Evolutionary conservation across 192 early-diverging fungal genomes (phyloP).

Genomic region (Cetraspora pellucida): DNA sequence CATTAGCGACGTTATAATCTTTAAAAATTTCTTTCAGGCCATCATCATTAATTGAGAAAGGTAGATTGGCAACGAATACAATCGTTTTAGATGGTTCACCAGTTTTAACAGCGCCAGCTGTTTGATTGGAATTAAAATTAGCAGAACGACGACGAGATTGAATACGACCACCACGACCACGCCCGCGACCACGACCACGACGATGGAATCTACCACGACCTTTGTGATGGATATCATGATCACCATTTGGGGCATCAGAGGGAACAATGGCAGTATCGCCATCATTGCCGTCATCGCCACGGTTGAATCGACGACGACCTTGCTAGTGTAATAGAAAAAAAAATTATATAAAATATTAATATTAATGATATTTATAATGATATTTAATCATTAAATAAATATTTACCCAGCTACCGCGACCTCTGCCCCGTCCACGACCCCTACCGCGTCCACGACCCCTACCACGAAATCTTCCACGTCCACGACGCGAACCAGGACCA

Average conservation of each 20-base stretch:
- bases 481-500: conserved; percentile 38
- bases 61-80: conserved; percentile 80
- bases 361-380: no score
- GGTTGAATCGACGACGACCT: conserved; percentile 11
- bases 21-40: conserved; percentile 75
- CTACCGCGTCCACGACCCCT: conserved; percentile 49
- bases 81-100: conserved; percentile 68
- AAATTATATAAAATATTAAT: no score
- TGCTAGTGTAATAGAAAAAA: not conserved
- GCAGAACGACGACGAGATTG: conserved; percentile 24
- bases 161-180: conserved; percentile 46
- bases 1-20: conserved; percentile 67
- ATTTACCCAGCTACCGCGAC: conserved; percentile 26
- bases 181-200: conserved; percentile 41
- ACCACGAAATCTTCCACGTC: conserved; percentile 34
- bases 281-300: not conserved
- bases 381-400: not conserved
- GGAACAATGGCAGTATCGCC: conserved; percentile 29
- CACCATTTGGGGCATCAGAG: conserved; percentile 38
- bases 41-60: conserved; percentile 70
- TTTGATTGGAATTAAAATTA: not conserved
- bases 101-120: conserved; percentile 40
- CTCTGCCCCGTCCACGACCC: conserved; percentile 42
- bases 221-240: conserved; percentile 39
- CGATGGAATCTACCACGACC: conserved; percentile 36